Evolutionary conservation across 805 yeast genomes (phyloP).

Genomic region (Kluyveromyces nonfermentans): DNA sequence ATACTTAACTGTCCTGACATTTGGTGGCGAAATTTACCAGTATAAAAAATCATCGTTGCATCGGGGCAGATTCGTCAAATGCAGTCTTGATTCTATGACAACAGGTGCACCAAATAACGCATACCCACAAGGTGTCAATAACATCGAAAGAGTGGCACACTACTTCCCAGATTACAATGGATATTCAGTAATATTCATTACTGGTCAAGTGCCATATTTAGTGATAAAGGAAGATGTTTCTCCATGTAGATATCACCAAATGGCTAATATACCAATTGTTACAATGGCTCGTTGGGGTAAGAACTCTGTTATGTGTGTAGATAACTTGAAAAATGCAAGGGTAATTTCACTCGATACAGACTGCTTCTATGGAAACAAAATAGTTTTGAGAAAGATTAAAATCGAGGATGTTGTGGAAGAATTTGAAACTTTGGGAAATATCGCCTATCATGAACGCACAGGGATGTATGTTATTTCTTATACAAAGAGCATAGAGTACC

Average conservation of each 20-base stretch:
- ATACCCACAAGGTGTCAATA: conserved; percentile 50
- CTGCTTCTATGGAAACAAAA: conserved; percentile 46
- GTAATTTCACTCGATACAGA: conserved; percentile 31
- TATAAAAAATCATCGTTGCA: conserved; percentile 43
- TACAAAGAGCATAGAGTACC: conserved; percentile 46
- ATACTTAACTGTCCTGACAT: conserved; percentile 59
- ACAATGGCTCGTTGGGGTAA: conserved; percentile 39
- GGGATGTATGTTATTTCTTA: conserved; percentile 57
- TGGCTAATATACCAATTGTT: conserved; percentile 55
- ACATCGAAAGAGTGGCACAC: conserved; percentile 58
- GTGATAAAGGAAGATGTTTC: conserved; percentile 59
- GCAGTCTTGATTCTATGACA: conserved; percentile 33
- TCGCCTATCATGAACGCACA: conserved; percentile 61
- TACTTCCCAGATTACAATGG: conserved; percentile 51
- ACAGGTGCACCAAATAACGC: conserved; percentile 81
- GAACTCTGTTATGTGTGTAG: conserved; percentile 53
- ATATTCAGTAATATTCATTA: conserved; percentile 51
- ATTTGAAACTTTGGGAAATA: conserved; percentile 44
- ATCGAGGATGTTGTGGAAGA: conserved; percentile 34
- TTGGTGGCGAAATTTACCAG: conserved; percentile 69
- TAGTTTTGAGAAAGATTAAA: conserved; percentile 45
- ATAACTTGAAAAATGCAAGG: conserved; percentile 59
- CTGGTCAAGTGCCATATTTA: conserved; percentile 65
- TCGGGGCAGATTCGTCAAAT: conserved; percentile 7
- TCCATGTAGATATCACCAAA: conserved; percentile 53